Conservation (phyloP, 2,329 filamentous ascomycete genomes). For the Venturia nashicola region DNA sequence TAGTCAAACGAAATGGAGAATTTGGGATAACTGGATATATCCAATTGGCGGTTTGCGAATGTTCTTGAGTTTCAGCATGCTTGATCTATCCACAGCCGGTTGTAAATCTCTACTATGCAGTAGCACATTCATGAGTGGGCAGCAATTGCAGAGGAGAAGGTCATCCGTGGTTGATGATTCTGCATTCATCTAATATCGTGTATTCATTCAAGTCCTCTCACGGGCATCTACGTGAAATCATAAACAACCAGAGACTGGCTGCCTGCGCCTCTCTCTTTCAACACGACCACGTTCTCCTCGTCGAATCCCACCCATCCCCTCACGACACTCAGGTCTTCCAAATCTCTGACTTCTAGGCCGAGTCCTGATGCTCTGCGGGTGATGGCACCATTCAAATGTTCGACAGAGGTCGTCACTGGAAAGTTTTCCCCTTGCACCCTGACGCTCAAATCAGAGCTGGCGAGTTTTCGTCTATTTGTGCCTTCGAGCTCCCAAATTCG, state of each 20-base stretch:
- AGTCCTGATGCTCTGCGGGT: background rate
- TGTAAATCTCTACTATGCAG: background rate
- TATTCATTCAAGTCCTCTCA: background rate
- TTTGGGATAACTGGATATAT: background rate
- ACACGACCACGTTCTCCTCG: constrained; percentile 79
- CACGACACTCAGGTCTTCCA: constrained; percentile 28
- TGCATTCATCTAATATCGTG: background rate
- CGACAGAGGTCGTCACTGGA: background rate
- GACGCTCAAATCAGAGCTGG: constrained; percentile 38
- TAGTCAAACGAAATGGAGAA: too few relatives aligned
- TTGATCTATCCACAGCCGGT: background rate
- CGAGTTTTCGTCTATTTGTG: constrained; percentile 27
- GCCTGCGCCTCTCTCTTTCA: constrained; percentile 58
- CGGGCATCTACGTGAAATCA: constrained; percentile 57
- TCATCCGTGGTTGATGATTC: background rate
- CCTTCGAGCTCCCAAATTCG: constrained; percentile 86
- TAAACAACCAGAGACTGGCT: constrained; percentile 70
- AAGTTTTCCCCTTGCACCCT: constrained; percentile 29
- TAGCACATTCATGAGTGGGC: background rate
- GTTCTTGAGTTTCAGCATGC: background rate
- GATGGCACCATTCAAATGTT: background rate
- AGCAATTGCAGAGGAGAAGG: background rate
- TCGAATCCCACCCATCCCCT: constrained; percentile 73
- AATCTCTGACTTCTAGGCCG: background rate
- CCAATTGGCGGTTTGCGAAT: background rate